phyloP scores from a whole-genome alignment of 257 asterid species.

The Lycium barbarum region DNA sequence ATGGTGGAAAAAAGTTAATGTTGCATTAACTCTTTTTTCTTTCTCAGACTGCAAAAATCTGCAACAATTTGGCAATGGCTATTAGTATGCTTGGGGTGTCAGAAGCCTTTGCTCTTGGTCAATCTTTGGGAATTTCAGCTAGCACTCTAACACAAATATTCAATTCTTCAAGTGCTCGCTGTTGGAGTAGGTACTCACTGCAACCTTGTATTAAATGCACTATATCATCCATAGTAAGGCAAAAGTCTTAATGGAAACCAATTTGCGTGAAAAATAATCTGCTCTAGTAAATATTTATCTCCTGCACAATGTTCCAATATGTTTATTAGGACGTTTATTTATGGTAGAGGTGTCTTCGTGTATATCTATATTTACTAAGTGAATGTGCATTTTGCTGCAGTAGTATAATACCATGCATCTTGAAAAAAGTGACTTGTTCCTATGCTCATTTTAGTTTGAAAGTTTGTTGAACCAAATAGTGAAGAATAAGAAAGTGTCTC shows the following conservation, averaged over 20 bases:
- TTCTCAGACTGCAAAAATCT: slow-evolving; percentile 81
- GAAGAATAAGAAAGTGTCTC: slow-evolving; percentile 2
- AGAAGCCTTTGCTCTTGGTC: slow-evolving; percentile 93
- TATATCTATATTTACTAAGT: neutral
- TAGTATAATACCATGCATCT: neutral
- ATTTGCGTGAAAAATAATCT: slow-evolving; percentile 14
- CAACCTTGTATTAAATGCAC: slow-evolving; percentile 10
- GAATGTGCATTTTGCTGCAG: neutral
- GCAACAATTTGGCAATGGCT: slow-evolving; percentile 97
- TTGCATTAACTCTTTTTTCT: slow-evolving; percentile 13
- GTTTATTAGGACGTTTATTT: neutral
- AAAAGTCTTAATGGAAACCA: neutral
- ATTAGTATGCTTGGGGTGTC: slow-evolving; percentile 97
- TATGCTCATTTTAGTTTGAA: neutral
- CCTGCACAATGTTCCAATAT: neutral
- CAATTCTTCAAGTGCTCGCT: slow-evolving; percentile 93
- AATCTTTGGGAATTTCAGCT: slow-evolving; percentile 77
- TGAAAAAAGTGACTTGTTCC: neutral
- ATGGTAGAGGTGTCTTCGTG: neutral
- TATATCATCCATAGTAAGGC: neutral
- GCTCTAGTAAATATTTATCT: neutral
- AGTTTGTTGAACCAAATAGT: neutral
- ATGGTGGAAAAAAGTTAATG: neutral
- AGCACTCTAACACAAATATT: slow-evolving; percentile 73
- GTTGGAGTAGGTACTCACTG: slow-evolving; percentile 92